These are phyloP conservation scores for Pouteria campechiana DNA, from an alignment of 179 eudicot species.

Conservation along the genomic window DNA sequence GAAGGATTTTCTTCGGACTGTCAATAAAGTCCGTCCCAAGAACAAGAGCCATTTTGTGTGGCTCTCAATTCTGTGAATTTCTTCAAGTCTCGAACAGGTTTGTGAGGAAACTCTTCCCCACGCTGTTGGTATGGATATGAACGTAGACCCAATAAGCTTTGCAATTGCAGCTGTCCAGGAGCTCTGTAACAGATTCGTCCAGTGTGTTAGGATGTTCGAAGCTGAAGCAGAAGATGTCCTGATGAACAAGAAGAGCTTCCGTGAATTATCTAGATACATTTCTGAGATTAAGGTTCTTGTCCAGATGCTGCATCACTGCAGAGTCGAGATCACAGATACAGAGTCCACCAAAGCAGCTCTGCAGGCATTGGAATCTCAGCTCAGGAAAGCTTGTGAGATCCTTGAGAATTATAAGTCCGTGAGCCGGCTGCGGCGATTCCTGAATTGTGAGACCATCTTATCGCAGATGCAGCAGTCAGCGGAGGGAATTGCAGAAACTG, in stretches of 20 bases:
- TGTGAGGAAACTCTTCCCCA: no score
- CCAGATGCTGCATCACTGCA: not conserved
- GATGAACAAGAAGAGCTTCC: not conserved
- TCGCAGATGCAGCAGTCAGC: not conserved
- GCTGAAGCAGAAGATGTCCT: not conserved
- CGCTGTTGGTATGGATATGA: no score
- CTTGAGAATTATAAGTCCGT: not conserved
- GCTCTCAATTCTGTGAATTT: no score
- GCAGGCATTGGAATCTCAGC: not conserved
- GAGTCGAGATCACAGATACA: not conserved
- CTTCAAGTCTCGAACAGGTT: no score
- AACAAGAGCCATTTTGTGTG: no score
- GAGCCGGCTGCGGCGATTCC: not conserved
- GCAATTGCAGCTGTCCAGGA: not conserved
- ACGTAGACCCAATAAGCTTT: no score
- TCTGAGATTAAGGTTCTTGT: not conserved
- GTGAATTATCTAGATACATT: not conserved
- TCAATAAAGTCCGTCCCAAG: no score
- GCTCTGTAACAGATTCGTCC: not conserved
- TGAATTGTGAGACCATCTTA: not conserved
- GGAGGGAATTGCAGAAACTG: not conserved
- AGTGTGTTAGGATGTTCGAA: not conserved
- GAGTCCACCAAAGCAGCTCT: not conserved
- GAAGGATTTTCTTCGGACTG: no score
- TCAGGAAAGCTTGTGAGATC: not conserved